These are phyloP conservation scores for Saturnispora saitoi DNA, from an alignment of 805 yeast species.

Conservation along the genomic window DNA sequence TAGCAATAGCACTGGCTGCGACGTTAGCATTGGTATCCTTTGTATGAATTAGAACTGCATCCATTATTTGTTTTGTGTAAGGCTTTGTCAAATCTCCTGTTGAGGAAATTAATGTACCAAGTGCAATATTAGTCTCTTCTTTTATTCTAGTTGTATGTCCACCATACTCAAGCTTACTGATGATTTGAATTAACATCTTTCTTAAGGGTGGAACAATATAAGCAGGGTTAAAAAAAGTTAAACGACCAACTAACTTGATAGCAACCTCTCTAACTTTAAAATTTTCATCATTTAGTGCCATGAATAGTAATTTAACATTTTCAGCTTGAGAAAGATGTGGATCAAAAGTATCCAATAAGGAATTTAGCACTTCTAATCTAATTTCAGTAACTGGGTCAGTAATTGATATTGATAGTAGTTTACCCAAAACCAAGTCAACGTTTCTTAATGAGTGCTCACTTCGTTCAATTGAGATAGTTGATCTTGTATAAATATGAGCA, in stretches of 20 bases:
- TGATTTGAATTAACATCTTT: constrained; percentile 72
- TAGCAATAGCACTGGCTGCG: constrained; percentile 74
- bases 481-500: constrained; percentile 63
- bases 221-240: constrained; percentile 86
- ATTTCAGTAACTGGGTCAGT: constrained; percentile 86
- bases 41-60: constrained; percentile 69
- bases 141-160: constrained; percentile 59
- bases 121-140: constrained; percentile 77
- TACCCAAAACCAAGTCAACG: constrained; percentile 77
- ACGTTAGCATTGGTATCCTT: constrained; percentile 69
- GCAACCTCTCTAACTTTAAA: constrained; percentile 77
- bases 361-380: constrained; percentile 65
- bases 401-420: constrained; percentile 70
- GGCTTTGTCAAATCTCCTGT: constrained; percentile 83
- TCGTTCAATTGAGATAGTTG: constrained; percentile 76
- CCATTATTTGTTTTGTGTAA: constrained; percentile 84
- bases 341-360: constrained; percentile 71
- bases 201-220: constrained; percentile 89
- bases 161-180: constrained; percentile 81
- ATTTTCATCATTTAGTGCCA: constrained; percentile 85
- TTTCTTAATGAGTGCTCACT: constrained; percentile 75
- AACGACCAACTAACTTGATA: constrained; percentile 70
- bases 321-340: constrained; percentile 93
- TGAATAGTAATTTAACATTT: constrained; percentile 73
- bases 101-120: constrained; percentile 65